Percentiles rank a stretch among this genome's conserved stretches.
Evolutionary conservation across 805 yeast genomes (phyloP).

Genomic region (Metschnikowia continentalis): DNA sequence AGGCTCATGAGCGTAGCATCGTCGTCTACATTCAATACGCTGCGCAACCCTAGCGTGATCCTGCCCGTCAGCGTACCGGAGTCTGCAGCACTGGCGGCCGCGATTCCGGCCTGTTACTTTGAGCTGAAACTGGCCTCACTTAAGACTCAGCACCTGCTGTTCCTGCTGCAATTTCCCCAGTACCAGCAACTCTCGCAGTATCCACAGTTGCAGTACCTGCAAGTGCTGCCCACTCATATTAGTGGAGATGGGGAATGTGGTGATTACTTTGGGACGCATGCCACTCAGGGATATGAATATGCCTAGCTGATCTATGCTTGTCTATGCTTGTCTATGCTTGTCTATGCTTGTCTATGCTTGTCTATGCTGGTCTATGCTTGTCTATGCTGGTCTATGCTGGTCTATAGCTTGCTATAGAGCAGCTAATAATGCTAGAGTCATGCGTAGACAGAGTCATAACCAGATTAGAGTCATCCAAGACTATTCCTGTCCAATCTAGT

Average conservation of each 20-base stretch:
- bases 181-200: background rate
- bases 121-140: background rate
- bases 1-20: slow-evolving; percentile 1
- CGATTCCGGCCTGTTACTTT: background rate
- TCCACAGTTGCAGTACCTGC: background rate
- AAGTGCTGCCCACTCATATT: background rate
- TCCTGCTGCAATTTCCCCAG: background rate
- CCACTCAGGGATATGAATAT: background rate
- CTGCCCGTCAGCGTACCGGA: background rate
- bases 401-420: too few species aligned
- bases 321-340: too few species aligned
- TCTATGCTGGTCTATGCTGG: too few species aligned
- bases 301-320: background rate
- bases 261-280: background rate
- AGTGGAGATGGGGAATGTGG: background rate
- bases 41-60: slow-evolving; percentile 3
- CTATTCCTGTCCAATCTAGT: too few species aligned
- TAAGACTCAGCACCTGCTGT: background rate
- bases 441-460: too few species aligned
- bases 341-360: too few species aligned
- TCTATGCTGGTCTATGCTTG: too few species aligned
- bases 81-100: background rate
- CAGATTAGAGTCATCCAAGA: too few species aligned
- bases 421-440: too few species aligned
- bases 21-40: background rate